Percentiles rank a stretch among this genome's conserved stretches.
phyloP scores from a whole-genome alignment of 805 yeast genomes.

The Yueomyces sp. region DNA sequence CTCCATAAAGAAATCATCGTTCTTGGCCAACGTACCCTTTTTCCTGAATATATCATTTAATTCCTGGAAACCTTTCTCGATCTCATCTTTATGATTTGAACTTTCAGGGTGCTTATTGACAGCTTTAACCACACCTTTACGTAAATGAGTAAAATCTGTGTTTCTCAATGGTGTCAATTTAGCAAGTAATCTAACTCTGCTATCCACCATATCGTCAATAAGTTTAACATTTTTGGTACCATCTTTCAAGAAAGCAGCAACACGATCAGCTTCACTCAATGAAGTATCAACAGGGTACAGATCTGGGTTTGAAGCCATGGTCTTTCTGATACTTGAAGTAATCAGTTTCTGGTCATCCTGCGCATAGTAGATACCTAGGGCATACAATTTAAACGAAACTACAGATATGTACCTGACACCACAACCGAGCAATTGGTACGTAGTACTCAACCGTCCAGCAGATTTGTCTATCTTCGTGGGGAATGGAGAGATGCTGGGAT shows the following conservation, averaged over 20 bases:
- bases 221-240: constrained; percentile 38
- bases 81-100: constrained; percentile 32
- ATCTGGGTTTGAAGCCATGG: constrained; percentile 26
- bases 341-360: constrained; percentile 36
- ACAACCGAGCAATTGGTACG: constrained; percentile 52
- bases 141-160: constrained; percentile 80
- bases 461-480: constrained; percentile 22
- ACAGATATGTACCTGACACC: constrained; percentile 83
- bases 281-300: constrained; percentile 22
- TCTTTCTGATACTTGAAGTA: constrained; percentile 30
- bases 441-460: constrained; percentile 17
- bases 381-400: constrained; percentile 71
- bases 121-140: constrained; percentile 80
- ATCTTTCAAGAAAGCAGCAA: constrained; percentile 35
- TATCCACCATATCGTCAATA: constrained; percentile 41
- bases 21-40: constrained; percentile 63
- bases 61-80: constrained; percentile 55
- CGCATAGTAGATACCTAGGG: constrained; percentile 56
- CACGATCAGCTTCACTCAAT: constrained; percentile 27
- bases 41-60: constrained; percentile 47
- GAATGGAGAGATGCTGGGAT: constrained; percentile 37
- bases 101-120: constrained; percentile 54
- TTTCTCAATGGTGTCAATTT: constrained; percentile 78
- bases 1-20: constrained; percentile 52
- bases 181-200: constrained; percentile 50